Evolutionary conservation across 2,329 filamentous ascomycete genomes (phyloP).

Genomic region (Proliferodiscus dingleyae): DNA sequence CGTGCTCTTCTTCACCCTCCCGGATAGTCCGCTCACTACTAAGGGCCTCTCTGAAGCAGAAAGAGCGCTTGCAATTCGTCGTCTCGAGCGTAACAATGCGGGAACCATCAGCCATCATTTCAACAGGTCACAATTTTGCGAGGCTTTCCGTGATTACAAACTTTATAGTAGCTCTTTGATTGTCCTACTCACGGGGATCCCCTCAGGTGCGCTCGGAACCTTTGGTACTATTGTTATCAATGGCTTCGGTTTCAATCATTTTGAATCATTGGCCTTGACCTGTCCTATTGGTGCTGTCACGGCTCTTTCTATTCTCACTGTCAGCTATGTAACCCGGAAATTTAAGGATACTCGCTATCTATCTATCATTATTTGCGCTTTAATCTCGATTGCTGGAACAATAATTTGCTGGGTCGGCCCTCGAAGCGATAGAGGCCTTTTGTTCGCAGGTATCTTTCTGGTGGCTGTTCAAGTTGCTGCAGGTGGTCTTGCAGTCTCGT

Average conservation of each 20-base stretch:
- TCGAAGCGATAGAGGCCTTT: constrained; percentile 31
- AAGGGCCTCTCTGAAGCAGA: constrained; percentile 31
- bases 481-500: constrained; percentile 21
- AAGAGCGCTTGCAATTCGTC: constrained; percentile 23
- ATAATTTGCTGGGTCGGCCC: constrained; percentile 18
- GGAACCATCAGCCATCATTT: constrained; percentile 43
- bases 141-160: constrained; percentile 28
- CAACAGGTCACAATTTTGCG: constrained; percentile 27
- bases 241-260: constrained; percentile 33
- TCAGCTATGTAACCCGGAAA: constrained; percentile 28
- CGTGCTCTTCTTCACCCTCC: constrained; percentile 28
- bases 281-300: constrained; percentile 32
- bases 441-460: constrained; percentile 16
- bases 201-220: constrained; percentile 28
- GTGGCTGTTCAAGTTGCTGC: constrained; percentile 24
- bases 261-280: constrained; percentile 32
- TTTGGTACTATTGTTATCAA: constrained; percentile 34
- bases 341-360: constrained; percentile 27
- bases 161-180: constrained; percentile 31
- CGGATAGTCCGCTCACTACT: constrained; percentile 29
- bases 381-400: constrained; percentile 12
- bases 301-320: constrained; percentile 30
- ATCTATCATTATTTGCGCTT: constrained; percentile 18
- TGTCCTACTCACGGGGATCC: constrained; percentile 29
- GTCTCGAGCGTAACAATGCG: constrained; percentile 29